Conservation (phyloP, 1,139 yeast species). For the Magnusiomyces tetraspermus region DNA sequence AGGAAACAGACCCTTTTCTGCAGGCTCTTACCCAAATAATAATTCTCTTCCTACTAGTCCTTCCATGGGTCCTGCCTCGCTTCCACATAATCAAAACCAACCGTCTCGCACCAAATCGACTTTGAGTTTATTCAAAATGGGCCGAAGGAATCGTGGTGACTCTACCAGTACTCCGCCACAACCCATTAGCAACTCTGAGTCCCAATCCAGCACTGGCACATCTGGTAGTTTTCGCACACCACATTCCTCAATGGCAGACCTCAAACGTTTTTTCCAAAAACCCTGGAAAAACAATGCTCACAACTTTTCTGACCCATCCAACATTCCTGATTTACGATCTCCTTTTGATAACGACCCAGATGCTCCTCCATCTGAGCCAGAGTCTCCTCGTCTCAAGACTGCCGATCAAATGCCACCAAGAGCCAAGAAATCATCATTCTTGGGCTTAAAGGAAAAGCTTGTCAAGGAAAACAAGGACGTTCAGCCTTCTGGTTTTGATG, state of each 20-base stretch:
- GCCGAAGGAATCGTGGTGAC: slow-evolving; percentile 21
- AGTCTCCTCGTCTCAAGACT: not conserved
- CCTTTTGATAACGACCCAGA: slow-evolving; percentile 10
- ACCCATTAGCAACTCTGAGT: not conserved
- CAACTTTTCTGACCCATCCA: slow-evolving; percentile 3
- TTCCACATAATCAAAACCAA: slow-evolving; percentile 11
- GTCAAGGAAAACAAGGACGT: too few species aligned
- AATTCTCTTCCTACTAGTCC: slow-evolving; percentile 1
- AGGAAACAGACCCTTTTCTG: not conserved
- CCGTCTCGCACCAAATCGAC: slow-evolving; percentile 25
- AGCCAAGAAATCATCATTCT: not conserved
- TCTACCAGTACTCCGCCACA: slow-evolving; percentile 14
- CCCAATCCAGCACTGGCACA: not conserved
- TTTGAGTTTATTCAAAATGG: slow-evolving; percentile 19
- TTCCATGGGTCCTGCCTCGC: not conserved
- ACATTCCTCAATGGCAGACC: slow-evolving; percentile 25
- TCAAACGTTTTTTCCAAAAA: slow-evolving; percentile 29
- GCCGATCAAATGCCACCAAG: not conserved
- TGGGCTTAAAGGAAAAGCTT: not conserved
- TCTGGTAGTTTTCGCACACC: slow-evolving; percentile 10
- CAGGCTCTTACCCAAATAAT: not conserved
- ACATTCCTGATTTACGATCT: not conserved
- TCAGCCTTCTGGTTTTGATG: too few species aligned
- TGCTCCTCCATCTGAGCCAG: not conserved
- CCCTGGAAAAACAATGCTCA: slow-evolving; percentile 22